Evolutionary conservation across 768 basidiomycete species (phyloP), one percentile per base, ranked within the genome.

Genomic region (Termitomyces sp.): DNA sequence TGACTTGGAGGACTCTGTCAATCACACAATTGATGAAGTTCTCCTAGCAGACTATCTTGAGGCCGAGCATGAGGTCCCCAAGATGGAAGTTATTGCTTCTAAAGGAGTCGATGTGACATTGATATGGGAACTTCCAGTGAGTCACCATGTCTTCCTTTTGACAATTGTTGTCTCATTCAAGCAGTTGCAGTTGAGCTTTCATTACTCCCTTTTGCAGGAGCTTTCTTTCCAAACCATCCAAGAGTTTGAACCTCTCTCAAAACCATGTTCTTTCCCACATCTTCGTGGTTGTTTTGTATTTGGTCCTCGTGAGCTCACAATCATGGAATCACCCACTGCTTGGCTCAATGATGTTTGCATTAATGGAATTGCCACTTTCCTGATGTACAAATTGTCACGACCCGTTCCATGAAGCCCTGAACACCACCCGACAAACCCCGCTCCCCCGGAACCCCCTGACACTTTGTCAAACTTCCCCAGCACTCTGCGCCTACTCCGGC

Each of bases 321-420:
- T 58, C 17, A 48, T 58, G 36, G 9, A 1, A 15, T 50, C 48
- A 4, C 57, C 37, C 3, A 49, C 1, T 25, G 46, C 20, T 37
- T 49, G 65, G 0, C 68, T 75, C 5, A 73, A 70, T 32, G 66
- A 71, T 36, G 61, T 60, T 7, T 72, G 71, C 42, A 56, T 77
- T 17, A 73, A 74, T 37, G 70, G 66, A 0, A 45, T 66, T 15
- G 68, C 70, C 0, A 50, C 63, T 0, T 34, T 70, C 1, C 57
- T 77, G 5, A 66, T 57, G 25, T 17, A n/a, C n/a, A n/a, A n/a
- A n/a, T n/a, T n/a, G n/a, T n/a, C n/a, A n/a, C n/a, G n/a, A n/a
- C n/a, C n/a, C n/a, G n/a, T n/a, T n/a, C n/a, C n/a, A n/a, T n/a
- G n/a, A n/a, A n/a, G n/a, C n/a, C n/a, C n/a, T n/a, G n/a, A n/a